phyloP scores from a whole-genome alignment of 176 grass and related monocot species.

The Poa annua region DNA sequence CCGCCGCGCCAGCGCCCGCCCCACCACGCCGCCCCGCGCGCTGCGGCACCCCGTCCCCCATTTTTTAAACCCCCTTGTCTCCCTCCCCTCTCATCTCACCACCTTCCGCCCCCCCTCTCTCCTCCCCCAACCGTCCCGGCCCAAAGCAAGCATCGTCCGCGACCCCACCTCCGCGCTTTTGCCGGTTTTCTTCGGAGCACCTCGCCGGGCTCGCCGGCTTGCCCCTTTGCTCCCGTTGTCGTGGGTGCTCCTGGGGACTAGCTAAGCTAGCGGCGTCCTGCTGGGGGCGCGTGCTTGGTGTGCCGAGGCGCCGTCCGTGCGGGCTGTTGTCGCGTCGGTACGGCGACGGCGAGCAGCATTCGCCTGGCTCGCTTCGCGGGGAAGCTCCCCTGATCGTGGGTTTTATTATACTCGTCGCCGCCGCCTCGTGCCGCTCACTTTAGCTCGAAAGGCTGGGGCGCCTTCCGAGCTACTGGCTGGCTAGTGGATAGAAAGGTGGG shows the following conservation, averaged over 20 bases:
- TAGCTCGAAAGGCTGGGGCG: not conserved
- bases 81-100: not conserved
- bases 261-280: not conserved
- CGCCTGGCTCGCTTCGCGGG: not conserved
- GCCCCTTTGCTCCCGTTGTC: not conserved
- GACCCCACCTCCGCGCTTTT: not conserved
- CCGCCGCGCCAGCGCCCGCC: constrained; percentile 14
- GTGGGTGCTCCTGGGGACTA: not conserved
- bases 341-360: not conserved
- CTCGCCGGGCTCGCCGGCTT: not conserved
- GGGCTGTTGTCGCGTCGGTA: constrained; percentile 20
- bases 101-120: not conserved
- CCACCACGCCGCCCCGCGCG: constrained; percentile 32
- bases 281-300: not conserved
- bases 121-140: not conserved
- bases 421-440: constrained; percentile 33
- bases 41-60: not conserved
- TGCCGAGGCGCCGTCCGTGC: not conserved
- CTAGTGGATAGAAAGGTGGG: constrained; percentile 34
- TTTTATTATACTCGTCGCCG: constrained; percentile 33
- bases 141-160: not conserved
- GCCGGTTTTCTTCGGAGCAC: not conserved
- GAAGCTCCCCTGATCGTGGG: constrained; percentile 7
- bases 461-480: not conserved
- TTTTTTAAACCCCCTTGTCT: constrained; percentile 51